A percentile compares a stretch with the other conserved stretches of the same genome.
These are phyloP conservation scores for carrot (Daucus carota) DNA, from an alignment of 129 eudicot genomes.

Conservation along the genomic window DH1_v3.0 NC_030382.2:12122001-12122500, in stretches of 20 bases:
- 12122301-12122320: constrained; percentile 39
- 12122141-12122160: background rate
- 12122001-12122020: background rate
- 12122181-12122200: constrained; percentile 65
- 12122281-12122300: constrained; percentile 56
- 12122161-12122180: constrained; percentile 42
- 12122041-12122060: constrained; percentile 49
- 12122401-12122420: background rate
- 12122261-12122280: constrained; percentile 74
- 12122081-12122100: constrained; percentile 56
- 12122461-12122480: background rate
- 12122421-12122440: background rate
- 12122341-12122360: constrained; percentile 79
- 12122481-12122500: background rate
- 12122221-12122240: constrained; percentile 91
- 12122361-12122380: constrained; percentile 58
- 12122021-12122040: background rate
- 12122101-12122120: constrained; percentile 15
- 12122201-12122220: constrained; percentile 77
- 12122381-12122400: constrained; percentile 24
- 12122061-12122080: constrained; percentile 52
- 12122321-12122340: constrained; percentile 30
- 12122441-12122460: background rate
- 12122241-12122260: constrained; percentile 52
- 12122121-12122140: background rate